Conservation (phyloP, 331 rosid species). For the Acacia concinna region DNA sequence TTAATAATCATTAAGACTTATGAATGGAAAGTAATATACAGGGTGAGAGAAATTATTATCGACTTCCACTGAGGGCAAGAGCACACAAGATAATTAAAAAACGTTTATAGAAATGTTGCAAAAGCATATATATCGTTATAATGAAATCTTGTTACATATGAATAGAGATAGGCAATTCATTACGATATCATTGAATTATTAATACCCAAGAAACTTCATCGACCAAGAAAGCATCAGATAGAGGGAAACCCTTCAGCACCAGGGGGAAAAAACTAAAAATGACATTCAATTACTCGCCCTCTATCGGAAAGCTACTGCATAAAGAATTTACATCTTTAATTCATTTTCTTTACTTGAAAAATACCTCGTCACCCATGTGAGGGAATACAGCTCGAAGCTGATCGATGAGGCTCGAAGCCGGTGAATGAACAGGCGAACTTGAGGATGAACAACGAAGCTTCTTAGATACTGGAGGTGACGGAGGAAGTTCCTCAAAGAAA, state of each 20-base stretch:
- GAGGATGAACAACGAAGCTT: slow-evolving; percentile 86
- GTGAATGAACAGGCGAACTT: slow-evolving; percentile 63
- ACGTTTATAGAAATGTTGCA: neutral
- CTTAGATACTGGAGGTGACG: slow-evolving; percentile 83
- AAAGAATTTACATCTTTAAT: neutral
- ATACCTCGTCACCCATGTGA: slow-evolving; percentile 78
- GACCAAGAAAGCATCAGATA: neutral
- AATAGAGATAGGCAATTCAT: neutral
- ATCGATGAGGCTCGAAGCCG: slow-evolving; percentile 60
- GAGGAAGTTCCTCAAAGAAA: slow-evolving; percentile 92
- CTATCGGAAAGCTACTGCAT: neutral
- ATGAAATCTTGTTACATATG: neutral
- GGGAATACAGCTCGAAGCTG: slow-evolving; percentile 75
- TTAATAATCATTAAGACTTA: neutral
- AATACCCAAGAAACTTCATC: neutral
- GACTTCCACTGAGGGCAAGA: neutral
- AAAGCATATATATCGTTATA: neutral
- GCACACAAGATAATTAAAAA: neutral
- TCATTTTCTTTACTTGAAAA: neutral
- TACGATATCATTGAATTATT: no score
- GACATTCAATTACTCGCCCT: neutral
- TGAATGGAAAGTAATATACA: neutral
- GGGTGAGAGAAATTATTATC: neutral
- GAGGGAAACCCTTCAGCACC: neutral
- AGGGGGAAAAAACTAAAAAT: neutral